Conservation (phyloP, 768 basidiomycete genomes). For the Crucibulum laeve region DNA sequence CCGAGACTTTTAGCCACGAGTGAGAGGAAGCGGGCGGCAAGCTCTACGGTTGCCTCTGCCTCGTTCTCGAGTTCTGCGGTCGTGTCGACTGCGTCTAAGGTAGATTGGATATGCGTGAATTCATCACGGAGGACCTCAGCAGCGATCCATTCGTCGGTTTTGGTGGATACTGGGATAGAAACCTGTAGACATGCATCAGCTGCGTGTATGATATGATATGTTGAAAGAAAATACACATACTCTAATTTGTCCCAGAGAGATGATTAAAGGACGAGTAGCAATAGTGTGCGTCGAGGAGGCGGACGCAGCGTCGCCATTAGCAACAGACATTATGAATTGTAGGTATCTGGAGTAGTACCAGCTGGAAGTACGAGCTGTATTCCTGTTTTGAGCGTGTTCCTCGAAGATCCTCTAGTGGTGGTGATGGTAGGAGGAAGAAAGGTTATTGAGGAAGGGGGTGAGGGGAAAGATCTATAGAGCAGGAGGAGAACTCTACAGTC, state of each 20-base stretch:
- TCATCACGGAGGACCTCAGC: slow-evolving; percentile 91
- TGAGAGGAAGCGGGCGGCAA: slow-evolving; percentile 79
- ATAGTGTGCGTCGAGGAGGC: slow-evolving; percentile 26
- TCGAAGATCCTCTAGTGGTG: slow-evolving; percentile 13
- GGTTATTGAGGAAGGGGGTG: too few relatives aligned
- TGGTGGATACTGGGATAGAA: slow-evolving; percentile 84
- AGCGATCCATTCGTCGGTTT: slow-evolving; percentile 81
- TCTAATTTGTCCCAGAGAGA: slow-evolving; percentile 46
- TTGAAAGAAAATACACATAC: slow-evolving; percentile 27
- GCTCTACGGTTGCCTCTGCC: slow-evolving; percentile 67
- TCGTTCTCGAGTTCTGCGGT: slow-evolving; percentile 47
- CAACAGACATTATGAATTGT: slow-evolving; percentile 30
- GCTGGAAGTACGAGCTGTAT: neutral
- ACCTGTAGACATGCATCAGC: slow-evolving; percentile 39
- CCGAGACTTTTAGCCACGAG: slow-evolving; percentile 66
- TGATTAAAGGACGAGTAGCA: slow-evolving; percentile 43
- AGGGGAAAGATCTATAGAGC: slow-evolving; percentile 16
- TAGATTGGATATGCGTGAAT: slow-evolving; percentile 64
- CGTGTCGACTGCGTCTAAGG: slow-evolving; percentile 52
- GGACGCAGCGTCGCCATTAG: slow-evolving; percentile 31
- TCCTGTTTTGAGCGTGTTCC: neutral
- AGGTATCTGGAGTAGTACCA: neutral
- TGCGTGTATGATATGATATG: slow-evolving; percentile 3
- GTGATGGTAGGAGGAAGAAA: slow-evolving; percentile 10
- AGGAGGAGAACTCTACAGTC: neutral